phyloP scores from a whole-genome alignment of 2,329 filamentous ascomycete genomes.

The Aspergillus terreus region DNA sequence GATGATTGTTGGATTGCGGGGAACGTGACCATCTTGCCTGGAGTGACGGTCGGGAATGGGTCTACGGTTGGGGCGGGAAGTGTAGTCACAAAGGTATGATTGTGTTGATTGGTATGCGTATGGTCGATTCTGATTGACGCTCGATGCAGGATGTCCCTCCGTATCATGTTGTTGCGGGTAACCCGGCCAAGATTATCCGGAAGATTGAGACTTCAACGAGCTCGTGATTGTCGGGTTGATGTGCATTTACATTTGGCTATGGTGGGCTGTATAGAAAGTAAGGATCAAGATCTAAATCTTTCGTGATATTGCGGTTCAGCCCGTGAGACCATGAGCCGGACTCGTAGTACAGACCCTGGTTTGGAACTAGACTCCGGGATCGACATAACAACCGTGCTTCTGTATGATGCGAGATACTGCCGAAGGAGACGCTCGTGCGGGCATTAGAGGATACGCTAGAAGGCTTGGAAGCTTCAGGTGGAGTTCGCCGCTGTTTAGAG shows the following conservation, averaged over 20 bases:
- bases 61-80: conserved; percentile 73
- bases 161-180: conserved; percentile 41
- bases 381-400: no score
- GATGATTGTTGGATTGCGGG: conserved; percentile 81
- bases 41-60: conserved; percentile 73
- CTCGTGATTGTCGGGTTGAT: not conserved
- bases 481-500: not conserved
- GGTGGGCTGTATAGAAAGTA: no score
- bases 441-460: conserved; percentile 4
- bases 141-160: conserved; percentile 36
- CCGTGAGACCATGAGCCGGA: no score
- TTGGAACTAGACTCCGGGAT: no score
- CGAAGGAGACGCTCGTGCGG: not conserved
- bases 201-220: conserved; percentile 38
- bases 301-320: no score
- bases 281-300: no score
- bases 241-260: no score
- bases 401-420: no score
- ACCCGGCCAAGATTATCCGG: conserved; percentile 37
- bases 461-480: conserved; percentile 7
- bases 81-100: conserved; percentile 68
- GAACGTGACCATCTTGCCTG: conserved; percentile 66
- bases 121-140: not conserved
- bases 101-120: not conserved
- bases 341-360: no score